Evolutionary conservation across 2,329 filamentous ascomycete species (phyloP).

Genomic region (Gnomoniopsis sp.): DNA sequence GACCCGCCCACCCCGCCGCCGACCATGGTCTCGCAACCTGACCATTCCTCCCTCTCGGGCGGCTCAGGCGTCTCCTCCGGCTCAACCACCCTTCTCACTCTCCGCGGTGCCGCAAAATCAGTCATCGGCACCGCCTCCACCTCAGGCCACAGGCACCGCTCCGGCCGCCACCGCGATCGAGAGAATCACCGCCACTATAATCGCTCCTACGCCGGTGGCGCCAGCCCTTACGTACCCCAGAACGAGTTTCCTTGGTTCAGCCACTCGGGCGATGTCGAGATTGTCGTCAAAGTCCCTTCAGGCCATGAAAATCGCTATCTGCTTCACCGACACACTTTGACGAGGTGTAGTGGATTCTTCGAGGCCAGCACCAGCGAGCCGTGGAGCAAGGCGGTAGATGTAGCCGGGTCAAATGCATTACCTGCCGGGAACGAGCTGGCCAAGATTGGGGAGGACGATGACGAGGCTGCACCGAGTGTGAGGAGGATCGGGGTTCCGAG

Average conservation of each 20-base stretch:
- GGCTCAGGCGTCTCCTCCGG: conserved; percentile 12
- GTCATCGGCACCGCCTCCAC: conserved; percentile 26
- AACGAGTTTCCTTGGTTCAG: conserved; percentile 94
- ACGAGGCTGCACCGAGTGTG: conserved; percentile 33
- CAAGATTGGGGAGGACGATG: conserved; percentile 47
- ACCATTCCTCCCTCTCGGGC: conserved; percentile 24
- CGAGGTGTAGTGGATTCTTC: conserved; percentile 91
- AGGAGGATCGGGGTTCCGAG: conserved; percentile 40
- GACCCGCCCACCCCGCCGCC: background rate
- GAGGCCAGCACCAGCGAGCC: conserved; percentile 79
- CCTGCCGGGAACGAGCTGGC: conserved; percentile 43
- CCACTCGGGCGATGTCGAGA: conserved; percentile 89
- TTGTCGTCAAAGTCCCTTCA: conserved; percentile 64
- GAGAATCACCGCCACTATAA: conserved; percentile 56
- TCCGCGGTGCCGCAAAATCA: conserved; percentile 29
- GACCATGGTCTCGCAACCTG: conserved; percentile 32
- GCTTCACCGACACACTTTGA: conserved; percentile 80
- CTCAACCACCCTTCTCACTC: conserved; percentile 26
- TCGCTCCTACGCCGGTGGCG: conserved; percentile 75
- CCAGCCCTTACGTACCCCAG: conserved; percentile 60
- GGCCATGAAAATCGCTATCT: conserved; percentile 79
- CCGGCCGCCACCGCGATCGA: conserved; percentile 11
- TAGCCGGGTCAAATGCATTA: conserved; percentile 27
- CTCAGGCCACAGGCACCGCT: conserved; percentile 19
- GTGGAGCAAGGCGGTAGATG: conserved; percentile 46